Conservation (phyloP, 495 filamentous ascomycete species). For the Aspergillus olivimuriae region DNA sequence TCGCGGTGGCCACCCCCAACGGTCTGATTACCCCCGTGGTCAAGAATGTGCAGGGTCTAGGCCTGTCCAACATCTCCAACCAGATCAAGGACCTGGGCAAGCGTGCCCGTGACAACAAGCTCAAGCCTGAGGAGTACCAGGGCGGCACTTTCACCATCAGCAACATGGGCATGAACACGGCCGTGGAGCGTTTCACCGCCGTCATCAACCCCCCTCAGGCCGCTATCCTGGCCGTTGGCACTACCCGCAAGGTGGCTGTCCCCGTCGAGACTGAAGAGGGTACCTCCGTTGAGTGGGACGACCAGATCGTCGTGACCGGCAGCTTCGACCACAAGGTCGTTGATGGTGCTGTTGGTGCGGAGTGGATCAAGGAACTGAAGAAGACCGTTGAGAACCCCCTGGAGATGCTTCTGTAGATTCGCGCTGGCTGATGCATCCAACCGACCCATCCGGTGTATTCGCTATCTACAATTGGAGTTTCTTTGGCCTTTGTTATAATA, state of each 20-base stretch:
- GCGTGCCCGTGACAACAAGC: slow-evolving; percentile 92
- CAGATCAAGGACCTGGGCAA: slow-evolving; percentile 93
- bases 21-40: slow-evolving; percentile 98
- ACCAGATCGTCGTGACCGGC: slow-evolving; percentile 88
- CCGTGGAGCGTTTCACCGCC: slow-evolving; percentile 96
- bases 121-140: slow-evolving; percentile 99
- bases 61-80: slow-evolving; percentile 78
- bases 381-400: slow-evolving; percentile 95
- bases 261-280: slow-evolving; percentile 82
- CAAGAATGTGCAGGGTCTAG: slow-evolving; percentile 73
- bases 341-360: slow-evolving; percentile 88
- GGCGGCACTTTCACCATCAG: slow-evolving; percentile 98
- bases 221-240: slow-evolving; percentile 90
- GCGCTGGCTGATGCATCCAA: slow-evolving; percentile 2
- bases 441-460: slow-evolving; percentile 7
- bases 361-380: slow-evolving; percentile 97
- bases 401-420: slow-evolving; percentile 74
- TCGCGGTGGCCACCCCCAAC: slow-evolving; percentile 89
- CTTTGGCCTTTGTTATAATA: slow-evolving; percentile 28
- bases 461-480: slow-evolving; percentile 15
- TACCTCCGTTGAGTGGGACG: slow-evolving; percentile 81
- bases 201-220: slow-evolving; percentile 99
- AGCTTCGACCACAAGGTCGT: slow-evolving; percentile 98
- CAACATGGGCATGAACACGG: slow-evolving; percentile 99
- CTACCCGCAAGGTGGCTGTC: slow-evolving; percentile 87